phyloP scores from a whole-genome alignment of 2,329 filamentous ascomycete genomes.

The Zasmidium cellare region DNA sequence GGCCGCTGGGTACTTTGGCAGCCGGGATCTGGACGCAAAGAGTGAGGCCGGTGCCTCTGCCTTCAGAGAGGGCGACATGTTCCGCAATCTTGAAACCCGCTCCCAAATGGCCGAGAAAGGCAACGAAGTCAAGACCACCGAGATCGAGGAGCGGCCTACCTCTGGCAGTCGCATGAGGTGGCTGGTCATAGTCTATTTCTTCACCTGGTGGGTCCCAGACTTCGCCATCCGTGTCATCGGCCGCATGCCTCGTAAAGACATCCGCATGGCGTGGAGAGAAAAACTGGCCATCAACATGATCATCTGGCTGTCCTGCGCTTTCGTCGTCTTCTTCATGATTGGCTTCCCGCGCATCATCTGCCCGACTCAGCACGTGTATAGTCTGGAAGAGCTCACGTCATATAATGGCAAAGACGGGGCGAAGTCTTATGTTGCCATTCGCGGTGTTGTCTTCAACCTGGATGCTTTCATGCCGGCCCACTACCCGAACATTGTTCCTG shows the following conservation, averaged over 20 bases:
- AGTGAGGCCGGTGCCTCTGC: conserved; percentile 93
- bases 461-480: conserved; percentile 71
- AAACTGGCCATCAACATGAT: conserved; percentile 97
- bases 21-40: conserved; percentile 74
- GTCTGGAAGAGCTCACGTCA: conserved; percentile 69
- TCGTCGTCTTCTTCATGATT: conserved; percentile 85
- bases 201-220: conserved; percentile 89
- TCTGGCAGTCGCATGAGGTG: conserved; percentile 84
- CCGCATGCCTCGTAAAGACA: conserved; percentile 86
- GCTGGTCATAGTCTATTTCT: conserved; percentile 76
- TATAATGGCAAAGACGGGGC: conserved; percentile 70
- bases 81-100: conserved; percentile 90
- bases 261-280: conserved; percentile 91
- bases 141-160: conserved; percentile 80
- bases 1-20: conserved; percentile 78
- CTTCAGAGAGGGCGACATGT: conserved; percentile 93
- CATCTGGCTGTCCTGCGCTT: conserved; percentile 82
- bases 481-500: conserved; percentile 68
- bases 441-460: conserved; percentile 86
- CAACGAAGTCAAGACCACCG: conserved; percentile 84
- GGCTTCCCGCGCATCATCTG: conserved; percentile 86
- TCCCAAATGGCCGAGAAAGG: conserved; percentile 94
- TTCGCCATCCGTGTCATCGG: conserved; percentile 75
- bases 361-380: conserved; percentile 86
- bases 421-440: conserved; percentile 73